Percentiles rank a stretch among this genome's conserved stretches.
Evolutionary conservation across 2,329 filamentous ascomycete species (phyloP).

Genomic region (Cytospora mali): DNA sequence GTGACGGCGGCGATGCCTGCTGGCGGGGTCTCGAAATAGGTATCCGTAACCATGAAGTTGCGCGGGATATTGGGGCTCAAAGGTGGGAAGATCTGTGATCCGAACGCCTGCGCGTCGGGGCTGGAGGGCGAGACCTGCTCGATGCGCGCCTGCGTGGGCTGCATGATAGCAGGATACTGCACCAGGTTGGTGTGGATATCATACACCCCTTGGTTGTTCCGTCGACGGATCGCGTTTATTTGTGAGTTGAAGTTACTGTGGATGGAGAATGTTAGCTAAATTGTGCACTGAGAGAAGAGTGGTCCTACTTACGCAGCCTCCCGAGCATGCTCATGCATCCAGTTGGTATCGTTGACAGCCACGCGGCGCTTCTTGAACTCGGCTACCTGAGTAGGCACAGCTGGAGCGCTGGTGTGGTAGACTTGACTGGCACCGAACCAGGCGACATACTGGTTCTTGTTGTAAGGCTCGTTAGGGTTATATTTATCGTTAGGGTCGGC

Average conservation of each 20-base stretch:
- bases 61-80: slow-evolving; percentile 53
- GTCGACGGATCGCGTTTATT: slow-evolving; percentile 68
- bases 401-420: slow-evolving; percentile 81
- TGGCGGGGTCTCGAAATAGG: slow-evolving; percentile 54
- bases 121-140: slow-evolving; percentile 64
- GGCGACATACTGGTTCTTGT: slow-evolving; percentile 97
- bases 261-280: slow-evolving; percentile 21
- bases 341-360: slow-evolving; percentile 89
- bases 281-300: background rate
- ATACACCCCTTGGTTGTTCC: slow-evolving; percentile 77
- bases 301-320: slow-evolving; percentile 74
- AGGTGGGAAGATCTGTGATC: slow-evolving; percentile 47
- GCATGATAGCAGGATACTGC: slow-evolving; percentile 85
- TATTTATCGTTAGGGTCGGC: slow-evolving; percentile 87
- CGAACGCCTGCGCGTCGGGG: slow-evolving; percentile 35
- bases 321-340: slow-evolving; percentile 93
- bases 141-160: slow-evolving; percentile 84
- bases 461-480: slow-evolving; percentile 82
- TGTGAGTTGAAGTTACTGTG: slow-evolving; percentile 79
- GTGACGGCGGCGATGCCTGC: slow-evolving; percentile 49
- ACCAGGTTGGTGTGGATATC: slow-evolving; percentile 92
- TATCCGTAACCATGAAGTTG: slow-evolving; percentile 61
- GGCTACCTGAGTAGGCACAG: slow-evolving; percentile 68
- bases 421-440: slow-evolving; percentile 98
- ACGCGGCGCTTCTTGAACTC: slow-evolving; percentile 84